Evolutionary conservation across 139 green algal species (phyloP).

Genomic region (Picochlorum sp.): DNA sequence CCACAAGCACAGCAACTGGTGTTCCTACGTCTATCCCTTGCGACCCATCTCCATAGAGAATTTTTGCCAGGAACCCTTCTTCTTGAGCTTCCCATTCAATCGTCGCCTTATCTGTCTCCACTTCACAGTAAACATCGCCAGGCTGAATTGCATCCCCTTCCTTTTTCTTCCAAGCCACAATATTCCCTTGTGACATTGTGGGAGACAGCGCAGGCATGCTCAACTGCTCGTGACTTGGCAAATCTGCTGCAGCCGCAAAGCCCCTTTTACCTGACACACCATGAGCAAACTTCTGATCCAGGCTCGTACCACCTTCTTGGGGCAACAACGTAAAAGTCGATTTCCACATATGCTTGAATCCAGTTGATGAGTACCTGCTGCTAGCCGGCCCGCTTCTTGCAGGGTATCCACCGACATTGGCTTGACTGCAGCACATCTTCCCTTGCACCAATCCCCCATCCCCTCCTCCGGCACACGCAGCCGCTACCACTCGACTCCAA

Average conservation of each 20-base stretch:
- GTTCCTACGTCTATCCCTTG: constrained; percentile 59
- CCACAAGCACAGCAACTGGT: constrained; percentile 56
- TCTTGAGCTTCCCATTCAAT: constrained; percentile 90
- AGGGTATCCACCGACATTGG: no score
- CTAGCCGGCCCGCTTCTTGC: no score
- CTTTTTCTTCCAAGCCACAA: constrained; percentile 84
- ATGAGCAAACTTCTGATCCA: no score
- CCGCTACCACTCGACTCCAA: no score
- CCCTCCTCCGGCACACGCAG: no score
- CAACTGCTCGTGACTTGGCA: constrained; percentile 44
- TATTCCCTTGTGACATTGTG: constrained; percentile 90
- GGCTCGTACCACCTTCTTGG: no score
- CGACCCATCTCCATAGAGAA: constrained; percentile 57
- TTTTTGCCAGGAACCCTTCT: constrained; percentile 78
- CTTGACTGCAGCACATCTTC: no score
- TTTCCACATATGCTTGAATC: no score
- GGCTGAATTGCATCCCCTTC: constrained; percentile 61
- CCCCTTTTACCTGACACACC: no score
- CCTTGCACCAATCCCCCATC: no score
- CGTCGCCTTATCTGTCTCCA: constrained; percentile 97
- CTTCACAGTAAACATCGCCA: constrained; percentile 83
- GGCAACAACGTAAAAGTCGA: no score
- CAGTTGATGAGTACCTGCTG: no score
- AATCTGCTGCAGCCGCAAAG: constrained; percentile 1
- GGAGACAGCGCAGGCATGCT: constrained; percentile 86